phyloP scores from a whole-genome alignment of 1,284 basidiomycete genomes.

The Fomitopsis palustris region DNA sequence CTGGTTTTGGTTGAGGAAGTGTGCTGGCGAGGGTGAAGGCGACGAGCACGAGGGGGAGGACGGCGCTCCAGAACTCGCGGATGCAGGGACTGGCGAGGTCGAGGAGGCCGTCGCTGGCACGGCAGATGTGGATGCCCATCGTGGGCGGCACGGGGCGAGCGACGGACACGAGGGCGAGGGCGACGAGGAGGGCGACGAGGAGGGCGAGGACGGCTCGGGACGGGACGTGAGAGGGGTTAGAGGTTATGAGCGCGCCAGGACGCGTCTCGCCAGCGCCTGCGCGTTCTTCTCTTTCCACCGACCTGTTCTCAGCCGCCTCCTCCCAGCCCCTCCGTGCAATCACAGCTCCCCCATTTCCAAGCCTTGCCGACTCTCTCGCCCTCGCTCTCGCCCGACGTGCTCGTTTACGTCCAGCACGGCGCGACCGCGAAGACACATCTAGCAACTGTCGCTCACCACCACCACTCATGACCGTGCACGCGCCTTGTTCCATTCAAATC shows the following conservation, averaged over 20 bases:
- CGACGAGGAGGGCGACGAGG: not conserved
- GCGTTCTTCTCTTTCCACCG: not conserved
- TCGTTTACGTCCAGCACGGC: not conserved
- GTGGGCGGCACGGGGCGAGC: not conserved
- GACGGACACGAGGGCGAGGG: not conserved
- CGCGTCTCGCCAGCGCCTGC: not conserved
- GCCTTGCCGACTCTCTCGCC: not conserved
- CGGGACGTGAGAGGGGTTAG: not conserved
- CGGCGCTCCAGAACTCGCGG: slow-evolving; percentile 52
- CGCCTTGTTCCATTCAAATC: too few relatives aligned
- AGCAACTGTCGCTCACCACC: not conserved
- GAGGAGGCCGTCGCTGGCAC: slow-evolving; percentile 21
- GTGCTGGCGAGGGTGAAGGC: slow-evolving; percentile 38
- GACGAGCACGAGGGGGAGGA: slow-evolving; percentile 50
- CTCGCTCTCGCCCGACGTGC: not conserved
- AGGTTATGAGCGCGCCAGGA: not conserved
- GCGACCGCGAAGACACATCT: not conserved
- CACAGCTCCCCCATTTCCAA: not conserved
- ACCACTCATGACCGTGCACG: too few relatives aligned
- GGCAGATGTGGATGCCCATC: slow-evolving; percentile 5
- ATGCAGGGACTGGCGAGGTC: slow-evolving; percentile 52
- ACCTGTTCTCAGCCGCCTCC: not conserved
- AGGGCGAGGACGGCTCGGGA: not conserved
- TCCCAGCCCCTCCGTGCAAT: not conserved
- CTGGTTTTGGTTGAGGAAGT: slow-evolving; percentile 29